Evolutionary conservation across 192 early-diverging fungal genomes (phyloP), one percentile per base, ranked within the genome.

Genomic region (Phycomyces blakesleeanus): DNA sequence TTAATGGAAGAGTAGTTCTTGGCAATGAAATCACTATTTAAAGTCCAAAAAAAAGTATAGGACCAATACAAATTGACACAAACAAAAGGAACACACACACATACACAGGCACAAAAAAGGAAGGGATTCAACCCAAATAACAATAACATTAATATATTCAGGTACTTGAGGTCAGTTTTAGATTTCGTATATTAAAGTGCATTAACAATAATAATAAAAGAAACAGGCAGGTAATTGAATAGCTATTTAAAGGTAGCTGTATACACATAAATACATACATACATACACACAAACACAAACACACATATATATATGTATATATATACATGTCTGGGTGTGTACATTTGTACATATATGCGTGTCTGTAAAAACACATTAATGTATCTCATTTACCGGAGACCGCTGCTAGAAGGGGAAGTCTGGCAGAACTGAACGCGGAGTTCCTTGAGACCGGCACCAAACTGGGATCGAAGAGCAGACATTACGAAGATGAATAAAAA

Each of bases 401-500:
- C 92, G 50, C 82, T 83, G 78, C 90, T 92, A 47, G 86, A 84
- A 49, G 88, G 72, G 29, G 81, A 85, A 16, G 79, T 87, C 77
- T 91, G 94, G 76, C 87, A 91, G 75, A 91, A 83, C 79, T 97
- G 94, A 44, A 97, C 83, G 55, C 94, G 90, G 16, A 97, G 82
- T 76, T 97, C 94, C 73, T 91, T 90, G 37, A 97, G 79, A 69
- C 76, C 76, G 69, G 87, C 86, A 49, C 83, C 71, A 59, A 90
- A 62, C 42, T 66, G 65, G 41, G 74, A 67, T 54, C 64, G 70
- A 22, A 69, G 57, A 41, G 64, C 57, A 51, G 73, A 75, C 73
- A 73, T 73, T 26, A 18, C 51, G 44, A 18, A 18, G 18, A 18
- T 12, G 12, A 47, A 3, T 47, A 47, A 12, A 14, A 6, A 14